Conservation (phyloP, 1,284 basidiomycete genomes). For the Mycena citricolor region DNA sequence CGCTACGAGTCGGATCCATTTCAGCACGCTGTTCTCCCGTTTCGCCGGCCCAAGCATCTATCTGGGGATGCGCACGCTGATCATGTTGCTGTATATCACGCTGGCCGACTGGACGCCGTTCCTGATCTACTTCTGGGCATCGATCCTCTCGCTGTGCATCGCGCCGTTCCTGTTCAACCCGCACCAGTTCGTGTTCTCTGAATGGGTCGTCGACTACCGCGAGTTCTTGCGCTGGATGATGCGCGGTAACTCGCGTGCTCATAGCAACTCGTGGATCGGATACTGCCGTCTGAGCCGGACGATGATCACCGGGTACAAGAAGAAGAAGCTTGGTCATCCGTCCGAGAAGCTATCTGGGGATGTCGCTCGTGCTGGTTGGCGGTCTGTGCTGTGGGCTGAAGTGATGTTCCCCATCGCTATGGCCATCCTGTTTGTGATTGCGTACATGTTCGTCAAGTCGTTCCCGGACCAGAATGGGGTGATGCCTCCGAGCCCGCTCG, state of each 20-base stretch:
- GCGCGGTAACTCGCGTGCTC: constrained; percentile 89
- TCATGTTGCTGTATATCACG: constrained; percentile 89
- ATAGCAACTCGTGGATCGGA: constrained; percentile 95
- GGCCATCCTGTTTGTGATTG: constrained; percentile 81
- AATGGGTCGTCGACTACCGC: constrained; percentile 89
- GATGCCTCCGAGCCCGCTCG: constrained; percentile 70
- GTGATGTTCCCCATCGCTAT: constrained; percentile 81
- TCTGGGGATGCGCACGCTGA: constrained; percentile 85
- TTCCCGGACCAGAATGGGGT: constrained; percentile 72
- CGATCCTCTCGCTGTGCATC: constrained; percentile 81
- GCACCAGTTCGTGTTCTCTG: constrained; percentile 91
- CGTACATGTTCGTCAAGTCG: constrained; percentile 87
- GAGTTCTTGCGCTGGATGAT: constrained; percentile 98
- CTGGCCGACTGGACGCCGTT: constrained; percentile 86
- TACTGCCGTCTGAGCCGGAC: constrained; percentile 93
- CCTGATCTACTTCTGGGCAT: constrained; percentile 94
- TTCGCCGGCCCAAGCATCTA: constrained; percentile 96
- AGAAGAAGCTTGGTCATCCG: constrained; percentile 90
- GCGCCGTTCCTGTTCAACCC: constrained; percentile 96
- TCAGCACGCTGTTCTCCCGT: constrained; percentile 92
- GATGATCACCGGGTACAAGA: constrained; percentile 96
- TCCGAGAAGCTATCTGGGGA: constrained; percentile 93
- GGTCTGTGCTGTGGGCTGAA: constrained; percentile 84
- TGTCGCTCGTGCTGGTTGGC: constrained; percentile 87
- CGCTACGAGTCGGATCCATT: constrained; percentile 88